Base-by-base conservation (phyloP, 257 asterid species). In the Dorcoceras hygrometricum region DNA sequence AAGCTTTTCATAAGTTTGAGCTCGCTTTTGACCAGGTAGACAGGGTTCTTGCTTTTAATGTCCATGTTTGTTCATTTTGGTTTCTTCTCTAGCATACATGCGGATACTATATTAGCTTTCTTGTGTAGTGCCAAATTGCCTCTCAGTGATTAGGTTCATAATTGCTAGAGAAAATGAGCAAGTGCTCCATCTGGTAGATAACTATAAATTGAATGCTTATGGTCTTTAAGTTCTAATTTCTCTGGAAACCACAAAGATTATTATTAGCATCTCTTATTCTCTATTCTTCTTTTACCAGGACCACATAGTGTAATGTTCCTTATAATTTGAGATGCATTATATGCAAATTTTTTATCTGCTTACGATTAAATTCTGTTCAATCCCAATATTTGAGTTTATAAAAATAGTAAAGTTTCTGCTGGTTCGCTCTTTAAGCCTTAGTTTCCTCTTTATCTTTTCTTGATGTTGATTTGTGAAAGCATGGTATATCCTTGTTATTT, bases 1-100 rank as follows among this genome's bases (percentile, higher is more conserved):
- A 90, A 75, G 90, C 90, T 59, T 65, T 83, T 78, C 82, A 76
- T 56, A 67, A 71, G 16, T 85, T 76, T 71, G 83, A 83, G 76
- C 76, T 63, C 58, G 63, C 85, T 71, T 80, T 82, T 67, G 82
- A 80, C 74, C 96, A 91, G 96, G 98, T 89, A 85, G 57, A 46
- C 71, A 65, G 71, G 77, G 67, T 74, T 64, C 64, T 74, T 69
- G 66, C 67, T 74, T 65, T 68, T 19, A 24, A 12, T 56, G 50
- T 43, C 70, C 60, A 16, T 18, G 54, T 39, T 27, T 63, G 23
- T 26, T 8, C 3, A 20, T 64, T 59, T 3, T 46, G 6, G 29
- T 59, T 39, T 65, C 57, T 25, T 68, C 51, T 50, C 29, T 24
- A 58, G 18, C 55, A 55, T 50, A 43, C 50, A 23, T 5, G 34